Evolutionary conservation across 2,329 filamentous ascomycete species (phyloP), one percentile per base, ranked within the genome.

Genomic region (Trichoderma pleuroti): DNA sequence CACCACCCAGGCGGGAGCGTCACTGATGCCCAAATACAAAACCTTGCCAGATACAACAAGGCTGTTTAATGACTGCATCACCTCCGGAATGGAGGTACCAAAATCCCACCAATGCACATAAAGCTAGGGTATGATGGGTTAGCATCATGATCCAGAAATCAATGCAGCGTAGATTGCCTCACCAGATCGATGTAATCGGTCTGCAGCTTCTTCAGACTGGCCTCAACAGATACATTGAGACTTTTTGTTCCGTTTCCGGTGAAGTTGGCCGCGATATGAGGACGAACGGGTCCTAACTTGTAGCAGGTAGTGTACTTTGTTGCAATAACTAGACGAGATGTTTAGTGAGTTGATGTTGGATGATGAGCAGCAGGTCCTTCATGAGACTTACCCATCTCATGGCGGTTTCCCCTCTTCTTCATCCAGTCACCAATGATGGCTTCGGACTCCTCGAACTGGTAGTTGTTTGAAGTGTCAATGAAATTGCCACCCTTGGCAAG

Each of bases 401-500:
- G 90, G 28, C 91, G 86, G 71, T 87, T 87, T n/a, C 85, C 83
- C 11, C 88, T 86, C 72, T 85, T 85, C 75, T 84, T 83, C 88
- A 92, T 90, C 90, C 91, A 93, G 74, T 91, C 89, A 42, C 91
- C 91, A 70, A 93, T 82, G 87, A 90, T 91, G 66, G 76, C 79
- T 79, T 93, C 91, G 1, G 87, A 87, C 77, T 92, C 84, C 72
- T 83, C 84, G 68, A 83, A 81, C 74, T 91, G 90, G 80, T 93
- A 93, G 78, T 90, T 90, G 81, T 89, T 91, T 71, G 90, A 76
- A 0, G 90, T 92, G 77, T 93, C 91, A 76, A 93, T 90, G 78
- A 93, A 93, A 80, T 93, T 93, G 28, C 91, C 91, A 75, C 75
- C 79, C 78, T 28, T 21, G 66, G 16, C 26, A 8, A 46, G 3